phyloP scores from a whole-genome alignment of 2,329 filamentous ascomycete species.

The Phialemonium atrogriseum region DNA sequence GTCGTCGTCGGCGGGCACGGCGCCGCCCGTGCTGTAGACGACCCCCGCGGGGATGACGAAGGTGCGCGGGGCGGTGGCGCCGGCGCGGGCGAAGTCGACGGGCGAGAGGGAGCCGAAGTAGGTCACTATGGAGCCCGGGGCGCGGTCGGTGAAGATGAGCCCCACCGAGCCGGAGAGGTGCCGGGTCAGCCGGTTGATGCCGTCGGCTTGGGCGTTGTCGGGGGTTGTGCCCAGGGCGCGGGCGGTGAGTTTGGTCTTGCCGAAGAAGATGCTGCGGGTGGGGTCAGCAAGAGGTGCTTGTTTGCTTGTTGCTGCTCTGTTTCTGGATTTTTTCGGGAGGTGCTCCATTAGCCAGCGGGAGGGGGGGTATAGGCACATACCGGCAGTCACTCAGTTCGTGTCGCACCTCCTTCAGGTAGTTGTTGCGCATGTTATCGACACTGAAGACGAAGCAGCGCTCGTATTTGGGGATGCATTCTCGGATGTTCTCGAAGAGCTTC shows the following conservation, averaged over 20 bases:
- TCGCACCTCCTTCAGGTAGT: slow-evolving; percentile 84
- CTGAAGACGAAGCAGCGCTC: slow-evolving; percentile 88
- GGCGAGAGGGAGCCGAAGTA: slow-evolving; percentile 68
- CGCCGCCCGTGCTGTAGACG: slow-evolving; percentile 72
- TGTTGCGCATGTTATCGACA: slow-evolving; percentile 98
- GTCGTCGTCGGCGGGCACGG: slow-evolving; percentile 73
- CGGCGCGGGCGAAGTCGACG: slow-evolving; percentile 87
- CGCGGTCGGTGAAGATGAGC: slow-evolving; percentile 79
- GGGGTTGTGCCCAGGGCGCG: slow-evolving; percentile 77
- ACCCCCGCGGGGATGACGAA: slow-evolving; percentile 79
- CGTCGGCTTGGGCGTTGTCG: slow-evolving; percentile 72
- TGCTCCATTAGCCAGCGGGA: slow-evolving; percentile 3
- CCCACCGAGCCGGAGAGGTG: slow-evolving; percentile 79
- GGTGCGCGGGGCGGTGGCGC: slow-evolving; percentile 61
- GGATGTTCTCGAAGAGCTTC: slow-evolving; percentile 80
- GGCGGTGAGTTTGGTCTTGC: slow-evolving; percentile 98
- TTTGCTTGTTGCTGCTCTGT: slow-evolving; percentile 1
- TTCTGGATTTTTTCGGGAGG: no score
- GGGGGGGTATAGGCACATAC: slow-evolving; percentile 36
- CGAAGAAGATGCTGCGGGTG: slow-evolving; percentile 75
- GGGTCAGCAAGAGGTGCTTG: slow-evolving; percentile 12
- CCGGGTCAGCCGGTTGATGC: slow-evolving; percentile 60
- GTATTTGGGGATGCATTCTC: slow-evolving; percentile 76
- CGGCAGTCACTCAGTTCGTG: slow-evolving; percentile 76
- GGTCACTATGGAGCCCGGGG: slow-evolving; percentile 54